Conservation (phyloP, 192 early-diverging fungal genomes). For the Anaeromyces robustus region DNA sequence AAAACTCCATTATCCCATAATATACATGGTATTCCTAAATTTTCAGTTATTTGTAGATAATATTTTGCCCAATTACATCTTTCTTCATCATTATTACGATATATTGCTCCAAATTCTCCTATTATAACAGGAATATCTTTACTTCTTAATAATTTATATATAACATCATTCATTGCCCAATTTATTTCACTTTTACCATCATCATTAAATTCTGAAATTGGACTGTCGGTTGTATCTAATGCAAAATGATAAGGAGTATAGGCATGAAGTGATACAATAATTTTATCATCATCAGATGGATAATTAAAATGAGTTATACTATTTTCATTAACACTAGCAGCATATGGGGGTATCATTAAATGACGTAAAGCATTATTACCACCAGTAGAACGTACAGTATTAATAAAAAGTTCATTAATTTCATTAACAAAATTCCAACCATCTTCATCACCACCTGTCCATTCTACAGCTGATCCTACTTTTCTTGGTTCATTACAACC, state of each 20-base stretch:
- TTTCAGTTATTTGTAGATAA: background rate
- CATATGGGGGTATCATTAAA: background rate
- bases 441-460: background rate
- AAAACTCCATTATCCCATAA: background rate
- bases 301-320: background rate
- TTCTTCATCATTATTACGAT: background rate
- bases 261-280: background rate
- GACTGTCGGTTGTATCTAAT: background rate
- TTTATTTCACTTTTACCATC: background rate
- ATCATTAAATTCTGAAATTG: background rate
- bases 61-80: background rate
- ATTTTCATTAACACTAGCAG: background rate
- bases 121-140: background rate
- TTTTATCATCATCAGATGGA: background rate
- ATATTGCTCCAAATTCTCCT: background rate
- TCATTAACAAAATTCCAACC: background rate
- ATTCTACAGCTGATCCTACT: background rate
- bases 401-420: background rate
- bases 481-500: background rate
- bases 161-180: background rate
- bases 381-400: background rate
- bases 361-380: background rate
- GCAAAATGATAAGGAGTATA: background rate
- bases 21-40: background rate
- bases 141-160: background rate